Evolutionary conservation across 129 eudicot genomes (phyloP).

Genomic region (Tagetes erecta): DNA sequence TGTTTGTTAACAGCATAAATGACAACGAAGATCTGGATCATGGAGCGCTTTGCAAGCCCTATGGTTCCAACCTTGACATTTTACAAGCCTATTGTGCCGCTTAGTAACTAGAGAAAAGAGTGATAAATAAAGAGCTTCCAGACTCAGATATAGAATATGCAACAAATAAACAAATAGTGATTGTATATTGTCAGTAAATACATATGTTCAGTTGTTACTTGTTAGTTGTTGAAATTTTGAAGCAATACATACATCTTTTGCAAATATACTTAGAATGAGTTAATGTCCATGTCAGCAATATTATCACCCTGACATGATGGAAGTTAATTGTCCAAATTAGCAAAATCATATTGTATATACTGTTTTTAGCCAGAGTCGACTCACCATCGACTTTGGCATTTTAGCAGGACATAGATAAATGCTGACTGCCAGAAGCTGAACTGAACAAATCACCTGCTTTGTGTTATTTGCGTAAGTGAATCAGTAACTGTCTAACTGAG

Average conservation of each 20-base stretch:
- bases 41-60: conserved; percentile 37
- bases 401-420: conserved; percentile 65
- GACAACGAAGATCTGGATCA: conserved; percentile 26
- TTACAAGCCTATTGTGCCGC: conserved; percentile 42
- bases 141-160: conserved; percentile 8
- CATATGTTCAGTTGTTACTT: conserved; percentile 28
- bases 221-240: conserved; percentile 31
- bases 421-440: conserved; percentile 49
- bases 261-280: conserved; percentile 1
- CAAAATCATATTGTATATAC: too few relatives aligned
- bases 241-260: conserved; percentile 14
- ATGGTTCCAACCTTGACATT: conserved; percentile 37
- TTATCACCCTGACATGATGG: conserved; percentile 42
- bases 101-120: conserved; percentile 29
- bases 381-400: conserved; percentile 72
- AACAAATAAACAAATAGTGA: conserved; percentile 4
- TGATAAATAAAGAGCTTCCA: conserved; percentile 26
- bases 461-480: conserved; percentile 50
- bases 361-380: conserved; percentile 45
- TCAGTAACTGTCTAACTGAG: conserved; percentile 37
- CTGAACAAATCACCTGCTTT: conserved; percentile 69
- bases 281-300: not conserved
- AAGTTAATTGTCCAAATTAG: not conserved
- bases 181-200: conserved; percentile 36
- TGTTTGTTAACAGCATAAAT: conserved; percentile 54